Conservation (phyloP, 441 rosid genomes). For the Isatis lusitanica region DNA sequence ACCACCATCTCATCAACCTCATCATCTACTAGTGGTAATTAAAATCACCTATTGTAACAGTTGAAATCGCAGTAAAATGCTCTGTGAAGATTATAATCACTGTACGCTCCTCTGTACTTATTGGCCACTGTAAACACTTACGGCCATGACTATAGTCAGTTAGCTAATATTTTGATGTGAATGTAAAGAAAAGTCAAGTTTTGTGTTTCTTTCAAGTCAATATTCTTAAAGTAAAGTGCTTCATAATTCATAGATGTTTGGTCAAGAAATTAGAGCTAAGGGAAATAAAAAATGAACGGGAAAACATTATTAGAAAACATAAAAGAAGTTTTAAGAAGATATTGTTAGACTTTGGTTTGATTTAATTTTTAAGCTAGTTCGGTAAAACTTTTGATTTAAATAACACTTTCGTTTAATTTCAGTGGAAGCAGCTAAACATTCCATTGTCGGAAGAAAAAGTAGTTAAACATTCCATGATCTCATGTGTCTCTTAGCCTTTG, state of each 20-base stretch:
- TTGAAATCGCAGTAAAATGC: constrained; percentile 41
- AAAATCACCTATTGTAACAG: no score
- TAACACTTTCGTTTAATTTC: neutral
- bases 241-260: neutral
- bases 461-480: no score
- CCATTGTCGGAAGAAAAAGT: no score
- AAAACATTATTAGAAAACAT: neutral
- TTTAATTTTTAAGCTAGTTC: neutral
- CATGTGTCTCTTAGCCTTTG: no score
- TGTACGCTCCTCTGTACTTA: constrained; percentile 52
- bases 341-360: no score
- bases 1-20: no score
- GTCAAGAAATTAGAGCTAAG: constrained; percentile 3
- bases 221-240: neutral
- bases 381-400: no score
- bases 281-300: constrained; percentile 8
- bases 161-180: neutral
- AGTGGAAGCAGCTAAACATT: neutral
- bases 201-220: neutral
- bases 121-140: constrained; percentile 58
- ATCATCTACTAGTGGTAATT: neutral
- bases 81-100: constrained; percentile 42
- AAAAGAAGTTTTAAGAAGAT: neutral
- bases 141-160: no score
- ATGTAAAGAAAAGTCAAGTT: neutral